Percentiles rank a stretch among this genome's conserved stretches.
Evolutionary conservation across 1,284 basidiomycete genomes (phyloP).

Genomic region (Puccinia triticina): DNA sequence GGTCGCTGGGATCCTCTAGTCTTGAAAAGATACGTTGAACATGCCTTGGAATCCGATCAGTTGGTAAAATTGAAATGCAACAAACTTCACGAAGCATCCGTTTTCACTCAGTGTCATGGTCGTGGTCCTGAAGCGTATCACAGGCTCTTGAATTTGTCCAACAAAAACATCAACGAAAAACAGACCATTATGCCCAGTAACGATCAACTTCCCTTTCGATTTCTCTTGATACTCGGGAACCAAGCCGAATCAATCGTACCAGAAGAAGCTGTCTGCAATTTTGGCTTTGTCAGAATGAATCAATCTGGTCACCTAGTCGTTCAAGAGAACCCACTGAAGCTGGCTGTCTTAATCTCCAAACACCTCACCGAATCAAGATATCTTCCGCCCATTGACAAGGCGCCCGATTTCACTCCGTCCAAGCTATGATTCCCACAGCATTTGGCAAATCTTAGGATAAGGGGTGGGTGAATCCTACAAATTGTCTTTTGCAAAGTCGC

Average conservation of each 20-base stretch:
- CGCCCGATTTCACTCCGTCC: neutral
- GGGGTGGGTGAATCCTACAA: too few relatives aligned
- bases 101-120: constrained; percentile 54
- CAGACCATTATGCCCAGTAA: neutral
- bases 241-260: constrained; percentile 51
- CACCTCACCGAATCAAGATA: neutral
- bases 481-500: too few relatives aligned
- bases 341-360: constrained; percentile 35
- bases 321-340: constrained; percentile 56
- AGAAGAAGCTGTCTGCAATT: neutral
- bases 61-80: constrained; percentile 55
- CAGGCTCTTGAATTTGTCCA: constrained; percentile 51
- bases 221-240: constrained; percentile 44
- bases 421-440: constrained; percentile 7
- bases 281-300: neutral
- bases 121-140: constrained; percentile 51
- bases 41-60: constrained; percentile 63
- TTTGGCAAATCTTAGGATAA: too few relatives aligned
- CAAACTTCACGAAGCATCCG: constrained; percentile 57
- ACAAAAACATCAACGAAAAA: neutral
- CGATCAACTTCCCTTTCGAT: neutral
- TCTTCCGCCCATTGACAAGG: neutral
- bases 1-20: constrained; percentile 71
- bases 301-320: constrained; percentile 55
- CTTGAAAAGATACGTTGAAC: constrained; percentile 70